Evolutionary conservation across 208 protist species (phyloP), one percentile per base, ranked within the genome.

Genomic region (Blechomonas ayalai): DNA sequence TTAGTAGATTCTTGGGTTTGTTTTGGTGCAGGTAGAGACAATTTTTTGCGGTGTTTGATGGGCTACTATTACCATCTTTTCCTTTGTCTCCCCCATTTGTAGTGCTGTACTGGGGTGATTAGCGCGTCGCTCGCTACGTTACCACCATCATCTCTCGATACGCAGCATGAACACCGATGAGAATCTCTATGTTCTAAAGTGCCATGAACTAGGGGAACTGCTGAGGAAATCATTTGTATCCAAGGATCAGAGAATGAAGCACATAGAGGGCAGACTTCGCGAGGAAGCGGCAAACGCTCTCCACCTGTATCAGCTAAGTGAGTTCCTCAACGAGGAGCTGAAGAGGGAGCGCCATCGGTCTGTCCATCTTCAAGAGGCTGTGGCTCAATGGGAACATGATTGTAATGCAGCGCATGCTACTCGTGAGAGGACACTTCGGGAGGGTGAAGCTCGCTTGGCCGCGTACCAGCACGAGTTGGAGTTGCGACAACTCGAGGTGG

Each of bases 181-280:
- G 1, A 54, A 51, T 57, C 33, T 27, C 18, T 70, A 65, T 43
- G 10, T 45, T 9, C 48, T 36, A 15, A 66, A 56, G 39, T 62
- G 43, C 37, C 37, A 47, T 9, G 69, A 77, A 26, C 40, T 77
- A 34, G 62, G 67, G 24, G 38, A 15, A 15, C 46, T 77, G n/a
- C 23, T 77, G 12, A 42, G 52, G 12, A 32, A 58, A 7, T 54
- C 67, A 31, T 62, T 59, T 53, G 15, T 51, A n/a, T 57, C 57
- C 2, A 56, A 61, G 19, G 35, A 71, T 22, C 27, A 54, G 15
- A 67, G 59, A 23, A 42, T 52, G 12, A 46, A 43, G n/a, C 12
- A 23, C 25, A 9, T 59, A 22, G 66, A 71, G 24, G 42, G 42
- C 5, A 25, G 37, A 4, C 28, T 67, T 10, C 33, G 31, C 13